phyloP scores from a whole-genome alignment of 2,329 filamentous ascomycete genomes.

The Sporothrix brasiliensis region DNA sequence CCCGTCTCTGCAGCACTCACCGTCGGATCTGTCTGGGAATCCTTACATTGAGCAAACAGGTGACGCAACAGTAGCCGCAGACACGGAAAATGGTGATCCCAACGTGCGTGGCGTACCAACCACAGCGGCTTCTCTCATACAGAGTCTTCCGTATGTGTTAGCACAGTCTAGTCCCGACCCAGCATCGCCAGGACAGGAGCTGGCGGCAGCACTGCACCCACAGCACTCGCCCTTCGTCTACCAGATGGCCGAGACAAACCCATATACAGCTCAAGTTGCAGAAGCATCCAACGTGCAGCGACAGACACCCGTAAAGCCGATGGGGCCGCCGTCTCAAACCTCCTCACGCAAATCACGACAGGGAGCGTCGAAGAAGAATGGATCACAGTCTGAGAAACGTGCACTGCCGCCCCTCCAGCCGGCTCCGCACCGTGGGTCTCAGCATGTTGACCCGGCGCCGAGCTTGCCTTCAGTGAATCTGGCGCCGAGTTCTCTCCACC shows the following conservation, averaged over 20 bases:
- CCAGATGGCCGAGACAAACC: neutral
- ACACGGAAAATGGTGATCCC: neutral
- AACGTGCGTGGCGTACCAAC: neutral
- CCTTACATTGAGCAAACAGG: neutral
- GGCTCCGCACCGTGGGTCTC: neutral
- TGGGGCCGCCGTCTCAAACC: neutral
- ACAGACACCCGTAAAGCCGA: neutral
- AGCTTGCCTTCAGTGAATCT: neutral
- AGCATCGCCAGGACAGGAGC: neutral
- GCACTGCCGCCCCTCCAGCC: neutral
- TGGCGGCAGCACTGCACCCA: neutral
- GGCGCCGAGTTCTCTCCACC: neutral
- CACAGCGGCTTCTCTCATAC: neutral
- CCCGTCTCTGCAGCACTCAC: neutral
- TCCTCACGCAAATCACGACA: neutral
- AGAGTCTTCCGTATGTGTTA: neutral
- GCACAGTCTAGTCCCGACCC: neutral
- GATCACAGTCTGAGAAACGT: conserved; percentile 3
- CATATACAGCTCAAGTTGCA: neutral
- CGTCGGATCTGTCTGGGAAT: neutral
- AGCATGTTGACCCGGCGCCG: neutral
- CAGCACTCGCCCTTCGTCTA: neutral
- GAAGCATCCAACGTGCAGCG: neutral
- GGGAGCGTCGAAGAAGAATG: neutral
- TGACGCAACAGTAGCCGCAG: neutral